A percentile compares a stretch with the other conserved stretches of the same genome.
phyloP scores from a whole-genome alignment of 2,329 filamentous ascomycete species.

The Exophiala oligosperma region DNA sequence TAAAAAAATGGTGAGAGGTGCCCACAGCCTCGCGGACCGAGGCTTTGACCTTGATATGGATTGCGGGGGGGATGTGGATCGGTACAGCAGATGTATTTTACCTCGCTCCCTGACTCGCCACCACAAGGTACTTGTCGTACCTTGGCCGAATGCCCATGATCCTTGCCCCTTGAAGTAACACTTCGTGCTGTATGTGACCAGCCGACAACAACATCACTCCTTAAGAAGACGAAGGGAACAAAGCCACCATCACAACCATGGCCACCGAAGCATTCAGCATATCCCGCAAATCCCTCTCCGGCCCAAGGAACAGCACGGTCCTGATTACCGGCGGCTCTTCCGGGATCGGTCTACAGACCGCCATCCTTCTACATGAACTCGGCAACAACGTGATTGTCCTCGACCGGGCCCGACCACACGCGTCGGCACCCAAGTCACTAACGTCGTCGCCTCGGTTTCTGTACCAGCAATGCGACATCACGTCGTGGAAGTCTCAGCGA shows the following conservation, averaged over 20 bases:
- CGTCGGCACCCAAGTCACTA: constrained; percentile 34
- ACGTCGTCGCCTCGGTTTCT: constrained; percentile 33
- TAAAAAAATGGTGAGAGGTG: too few relatives aligned
- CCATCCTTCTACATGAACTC: constrained; percentile 39
- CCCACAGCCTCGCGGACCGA: too few relatives aligned
- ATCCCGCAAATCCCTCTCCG: constrained; percentile 33
- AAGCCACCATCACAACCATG: constrained; percentile 1
- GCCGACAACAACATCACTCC: too few relatives aligned
- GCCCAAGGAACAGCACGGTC: constrained; percentile 29
- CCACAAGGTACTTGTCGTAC: too few relatives aligned
- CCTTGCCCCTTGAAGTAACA: too few relatives aligned
- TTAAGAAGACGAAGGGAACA: background rate
- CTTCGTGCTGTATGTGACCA: too few relatives aligned
- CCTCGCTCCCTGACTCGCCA: too few relatives aligned
- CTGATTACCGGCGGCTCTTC: constrained; percentile 43
- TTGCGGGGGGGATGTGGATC: too few relatives aligned
- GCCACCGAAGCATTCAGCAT: constrained; percentile 28
- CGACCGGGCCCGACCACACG: constrained; percentile 33
- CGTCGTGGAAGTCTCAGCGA: constrained; percentile 47
- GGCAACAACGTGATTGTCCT: constrained; percentile 44
- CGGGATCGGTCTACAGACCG: constrained; percentile 45
- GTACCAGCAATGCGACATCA: constrained; percentile 46
- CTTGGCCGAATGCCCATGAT: too few relatives aligned
- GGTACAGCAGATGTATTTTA: too few relatives aligned
- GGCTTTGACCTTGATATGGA: too few relatives aligned